Percentiles rank a stretch among this genome's conserved stretches.
Conservation (phyloP, 2,329 filamentous ascomycete genomes). For the Cordyceps cicadae region DNA sequence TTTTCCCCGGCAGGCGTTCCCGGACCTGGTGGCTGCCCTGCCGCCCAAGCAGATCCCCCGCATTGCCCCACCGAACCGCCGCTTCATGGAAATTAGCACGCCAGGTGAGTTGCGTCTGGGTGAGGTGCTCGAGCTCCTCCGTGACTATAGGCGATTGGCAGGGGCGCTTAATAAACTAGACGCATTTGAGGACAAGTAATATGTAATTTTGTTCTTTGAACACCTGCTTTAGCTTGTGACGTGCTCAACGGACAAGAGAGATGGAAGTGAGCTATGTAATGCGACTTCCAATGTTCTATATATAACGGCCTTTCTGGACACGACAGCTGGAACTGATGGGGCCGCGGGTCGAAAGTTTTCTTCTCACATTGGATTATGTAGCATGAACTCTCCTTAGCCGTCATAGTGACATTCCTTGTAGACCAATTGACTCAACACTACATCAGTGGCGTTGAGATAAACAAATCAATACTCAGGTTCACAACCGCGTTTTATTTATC, state of each 20-base stretch:
- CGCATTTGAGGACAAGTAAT: conserved; percentile 43
- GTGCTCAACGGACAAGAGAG: neutral
- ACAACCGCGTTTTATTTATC: neutral
- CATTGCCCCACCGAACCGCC: conserved; percentile 58
- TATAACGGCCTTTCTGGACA: too few species aligned
- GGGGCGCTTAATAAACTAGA: conserved; percentile 54
- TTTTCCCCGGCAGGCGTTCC: conserved; percentile 42
- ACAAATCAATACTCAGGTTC: neutral
- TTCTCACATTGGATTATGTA: neutral
- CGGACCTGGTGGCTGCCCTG: conserved; percentile 47
- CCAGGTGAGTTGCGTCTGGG: conserved; percentile 61
- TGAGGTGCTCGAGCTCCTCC: conserved; percentile 64
- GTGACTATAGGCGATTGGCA: conserved; percentile 67
- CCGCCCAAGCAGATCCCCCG: conserved; percentile 48
- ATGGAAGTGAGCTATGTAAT: neutral
- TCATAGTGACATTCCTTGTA: neutral
- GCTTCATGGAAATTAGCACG: conserved; percentile 65
- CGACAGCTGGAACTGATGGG: neutral
- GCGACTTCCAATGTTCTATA: too few species aligned
- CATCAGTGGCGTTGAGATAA: neutral
- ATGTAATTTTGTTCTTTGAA: neutral
- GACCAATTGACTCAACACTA: neutral
- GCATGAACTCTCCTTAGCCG: neutral
- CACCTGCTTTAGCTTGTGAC: neutral
- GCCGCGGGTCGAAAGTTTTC: too few species aligned